Percentiles rank a stretch among this genome's conserved stretches.
phyloP scores from a whole-genome alignment of 371 early-diverging fungal species.

The Lichtheimia ornata region DNA sequence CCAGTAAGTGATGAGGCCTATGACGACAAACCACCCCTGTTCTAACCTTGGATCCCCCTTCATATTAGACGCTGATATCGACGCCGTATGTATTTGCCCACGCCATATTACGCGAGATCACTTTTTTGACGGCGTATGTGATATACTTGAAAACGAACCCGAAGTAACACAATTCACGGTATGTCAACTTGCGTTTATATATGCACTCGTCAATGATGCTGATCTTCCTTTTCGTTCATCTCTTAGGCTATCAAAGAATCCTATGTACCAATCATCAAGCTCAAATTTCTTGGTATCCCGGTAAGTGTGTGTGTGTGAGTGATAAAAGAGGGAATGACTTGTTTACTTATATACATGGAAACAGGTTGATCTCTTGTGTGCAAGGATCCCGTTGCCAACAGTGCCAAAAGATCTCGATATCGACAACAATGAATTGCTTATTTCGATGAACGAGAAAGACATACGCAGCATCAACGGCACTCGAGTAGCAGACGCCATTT shows the following conservation, averaged over 20 bases:
- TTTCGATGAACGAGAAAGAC: constrained; percentile 93
- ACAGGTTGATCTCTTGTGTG: constrained; percentile 97
- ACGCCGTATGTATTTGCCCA: constrained; percentile 98
- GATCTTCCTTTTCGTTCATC: background rate
- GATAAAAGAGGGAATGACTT: background rate
- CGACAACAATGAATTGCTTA: constrained; percentile 83
- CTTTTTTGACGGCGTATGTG: constrained; percentile 93
- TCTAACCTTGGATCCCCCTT: background rate
- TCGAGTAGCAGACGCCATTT: constrained; percentile 97
- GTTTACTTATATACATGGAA: background rate
- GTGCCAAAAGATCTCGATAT: constrained; percentile 92
- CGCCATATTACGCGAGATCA: constrained; percentile 92
- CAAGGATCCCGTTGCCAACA: constrained; percentile 74
- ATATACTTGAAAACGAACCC: constrained; percentile 75
- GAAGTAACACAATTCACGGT: constrained; percentile 93
- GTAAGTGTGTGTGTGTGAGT: constrained; percentile 40
- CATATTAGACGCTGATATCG: constrained; percentile 94
- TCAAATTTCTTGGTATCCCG: constrained; percentile 90
- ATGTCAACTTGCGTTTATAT: background rate
- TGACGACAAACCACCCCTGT: background rate
- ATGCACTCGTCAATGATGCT: background rate
- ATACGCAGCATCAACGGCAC: constrained; percentile 97
- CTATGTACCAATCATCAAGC: constrained; percentile 98
- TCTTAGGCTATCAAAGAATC: constrained; percentile 87
- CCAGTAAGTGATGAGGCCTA: constrained; percentile 53